Percentiles rank a stretch among this genome's conserved stretches.
phyloP scores from a whole-genome alignment of 805 yeast genomes.

The Yamadazyma philogaea region DNA sequence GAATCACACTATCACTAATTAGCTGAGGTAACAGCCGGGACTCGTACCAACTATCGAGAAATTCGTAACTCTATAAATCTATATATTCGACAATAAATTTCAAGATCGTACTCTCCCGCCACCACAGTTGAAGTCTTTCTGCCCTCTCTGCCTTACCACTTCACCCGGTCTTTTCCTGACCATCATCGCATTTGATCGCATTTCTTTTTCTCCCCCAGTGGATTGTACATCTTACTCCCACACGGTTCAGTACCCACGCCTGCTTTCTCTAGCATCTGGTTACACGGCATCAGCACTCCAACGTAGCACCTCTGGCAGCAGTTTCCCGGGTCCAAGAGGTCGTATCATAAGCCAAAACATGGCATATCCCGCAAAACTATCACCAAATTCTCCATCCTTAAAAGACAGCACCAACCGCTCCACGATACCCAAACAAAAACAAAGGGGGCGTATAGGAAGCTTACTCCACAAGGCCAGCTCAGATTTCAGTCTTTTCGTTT shows the following conservation, averaged over 20 bases:
- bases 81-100: too few relatives aligned
- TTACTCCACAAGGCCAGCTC: constrained; percentile 38
- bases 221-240: neutral
- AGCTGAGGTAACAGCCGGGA: too few relatives aligned
- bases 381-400: neutral
- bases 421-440: neutral
- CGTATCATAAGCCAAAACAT: neutral
- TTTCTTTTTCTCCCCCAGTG: neutral
- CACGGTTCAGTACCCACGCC: neutral
- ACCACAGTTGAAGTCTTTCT: too few relatives aligned
- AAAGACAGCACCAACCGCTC: neutral
- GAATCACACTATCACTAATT: neutral
- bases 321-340: neutral
- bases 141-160: neutral
- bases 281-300: neutral
- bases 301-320: neutral
- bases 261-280: neutral
- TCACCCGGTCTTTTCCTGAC: neutral
- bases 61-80: too few relatives aligned
- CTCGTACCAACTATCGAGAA: too few relatives aligned
- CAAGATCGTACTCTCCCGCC: too few relatives aligned
- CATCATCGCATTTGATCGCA: neutral
- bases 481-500: constrained; percentile 34
- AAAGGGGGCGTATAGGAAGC: constrained; percentile 2
- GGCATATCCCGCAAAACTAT: neutral